Percentiles rank a stretch among this genome's conserved stretches.
These are phyloP conservation scores for Ceriops zippeliana DNA, from an alignment of 345 rosid genomes.

Conservation along the genomic window DNA sequence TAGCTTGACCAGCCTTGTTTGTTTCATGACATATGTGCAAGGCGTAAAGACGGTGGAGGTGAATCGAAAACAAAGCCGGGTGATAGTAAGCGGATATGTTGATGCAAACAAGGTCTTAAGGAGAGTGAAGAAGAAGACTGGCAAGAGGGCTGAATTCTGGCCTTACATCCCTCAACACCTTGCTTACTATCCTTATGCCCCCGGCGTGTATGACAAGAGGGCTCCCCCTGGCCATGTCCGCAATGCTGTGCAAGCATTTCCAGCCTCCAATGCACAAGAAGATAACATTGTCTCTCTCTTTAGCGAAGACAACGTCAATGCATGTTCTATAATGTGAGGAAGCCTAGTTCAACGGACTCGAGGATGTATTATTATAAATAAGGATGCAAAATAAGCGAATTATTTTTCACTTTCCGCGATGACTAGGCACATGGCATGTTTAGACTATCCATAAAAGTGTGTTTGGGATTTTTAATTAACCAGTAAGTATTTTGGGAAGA, in stretches of 20 bases:
- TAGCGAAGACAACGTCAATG: conserved; percentile 75
- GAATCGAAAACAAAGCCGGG: conserved; percentile 51
- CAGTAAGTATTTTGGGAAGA: too few relatives aligned
- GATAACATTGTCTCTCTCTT: conserved; percentile 53
- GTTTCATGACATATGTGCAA: neutral
- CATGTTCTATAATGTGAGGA: conserved; percentile 62
- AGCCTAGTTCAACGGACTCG: neutral
- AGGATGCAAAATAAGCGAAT: too few relatives aligned
- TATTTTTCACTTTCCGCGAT: too few relatives aligned
- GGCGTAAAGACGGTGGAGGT: conserved; percentile 64
- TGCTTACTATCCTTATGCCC: conserved; percentile 46
- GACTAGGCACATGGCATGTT: too few relatives aligned
- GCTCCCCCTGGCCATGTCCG: conserved; percentile 64
- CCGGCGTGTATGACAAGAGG: conserved; percentile 55
- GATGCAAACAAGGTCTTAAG: conserved; percentile 67
- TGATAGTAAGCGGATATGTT: conserved; percentile 50
- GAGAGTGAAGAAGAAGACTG: conserved; percentile 61
- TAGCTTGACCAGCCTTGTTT: neutral
- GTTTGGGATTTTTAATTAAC: too few relatives aligned
- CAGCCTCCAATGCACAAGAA: conserved; percentile 38
- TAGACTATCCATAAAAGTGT: too few relatives aligned
- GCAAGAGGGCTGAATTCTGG: conserved; percentile 71
- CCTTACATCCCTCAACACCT: conserved; percentile 70
- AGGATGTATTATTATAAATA: neutral
- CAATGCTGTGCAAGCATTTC: conserved; percentile 54